Evolutionary conservation across 768 basidiomycete genomes (phyloP).

Genomic region (Mrakia blollopis): DNA sequence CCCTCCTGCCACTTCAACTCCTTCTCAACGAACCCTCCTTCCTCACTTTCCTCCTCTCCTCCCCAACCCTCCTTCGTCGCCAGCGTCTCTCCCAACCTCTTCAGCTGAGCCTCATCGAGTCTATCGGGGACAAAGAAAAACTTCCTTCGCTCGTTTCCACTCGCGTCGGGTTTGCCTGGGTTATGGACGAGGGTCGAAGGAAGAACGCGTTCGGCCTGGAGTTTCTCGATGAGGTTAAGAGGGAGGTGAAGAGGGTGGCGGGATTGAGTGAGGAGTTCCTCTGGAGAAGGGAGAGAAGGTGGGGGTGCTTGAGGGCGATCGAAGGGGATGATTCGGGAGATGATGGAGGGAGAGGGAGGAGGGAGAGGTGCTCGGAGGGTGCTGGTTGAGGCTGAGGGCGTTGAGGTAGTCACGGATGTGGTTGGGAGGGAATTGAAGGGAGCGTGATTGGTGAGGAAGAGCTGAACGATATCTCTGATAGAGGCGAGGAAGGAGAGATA

Average conservation of each 20-base stretch:
- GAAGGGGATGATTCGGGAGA: background rate
- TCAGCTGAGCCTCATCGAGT: conserved; percentile 11
- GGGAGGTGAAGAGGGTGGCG: conserved; percentile 22
- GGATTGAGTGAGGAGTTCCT: background rate
- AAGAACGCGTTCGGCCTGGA: background rate
- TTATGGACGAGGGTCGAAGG: conserved; percentile 25
- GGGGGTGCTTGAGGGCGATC: background rate
- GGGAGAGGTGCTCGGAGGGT: background rate
- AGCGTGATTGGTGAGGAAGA: conserved; percentile 39
- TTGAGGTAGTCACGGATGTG: background rate
- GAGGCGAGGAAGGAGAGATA: background rate
- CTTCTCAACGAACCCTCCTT: too few relatives aligned
- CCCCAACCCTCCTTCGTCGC: conserved; percentile 3
- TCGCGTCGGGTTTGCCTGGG: background rate
- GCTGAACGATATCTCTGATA: conserved; percentile 57
- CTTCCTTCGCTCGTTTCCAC: conserved; percentile 8
- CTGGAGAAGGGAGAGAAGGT: background rate
- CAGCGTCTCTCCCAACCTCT: conserved; percentile 4
- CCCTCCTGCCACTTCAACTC: conserved; percentile 7
- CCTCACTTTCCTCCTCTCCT: background rate
- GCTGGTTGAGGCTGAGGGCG: background rate
- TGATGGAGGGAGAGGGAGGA: background rate
- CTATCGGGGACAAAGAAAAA: conserved; percentile 26
- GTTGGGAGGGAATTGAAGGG: background rate
- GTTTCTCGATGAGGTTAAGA: background rate